phyloP scores from a whole-genome alignment of 1,139 yeast species.

The Saccharomyces hybrid region DNA sequence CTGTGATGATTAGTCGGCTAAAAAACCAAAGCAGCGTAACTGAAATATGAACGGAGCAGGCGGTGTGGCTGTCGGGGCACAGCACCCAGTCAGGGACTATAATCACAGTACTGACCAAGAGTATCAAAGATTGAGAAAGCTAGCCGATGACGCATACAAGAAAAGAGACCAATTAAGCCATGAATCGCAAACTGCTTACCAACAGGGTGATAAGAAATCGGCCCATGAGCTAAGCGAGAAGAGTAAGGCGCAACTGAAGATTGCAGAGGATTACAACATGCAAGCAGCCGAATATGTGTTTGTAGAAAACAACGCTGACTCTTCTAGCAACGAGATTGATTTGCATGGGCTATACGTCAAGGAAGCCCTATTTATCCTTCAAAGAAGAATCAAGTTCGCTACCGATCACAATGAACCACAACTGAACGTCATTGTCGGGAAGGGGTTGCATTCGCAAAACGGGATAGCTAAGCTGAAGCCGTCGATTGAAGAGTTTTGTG shows the following conservation, averaged over 20 bases:
- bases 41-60: not conserved
- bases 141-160: slow-evolving; percentile 62
- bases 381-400: slow-evolving; percentile 61
- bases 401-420: slow-evolving; percentile 51
- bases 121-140: slow-evolving; percentile 55
- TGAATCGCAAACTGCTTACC: slow-evolving; percentile 71
- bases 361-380: slow-evolving; percentile 76
- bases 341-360: slow-evolving; percentile 85
- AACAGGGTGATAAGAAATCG: slow-evolving; percentile 58
- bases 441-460: slow-evolving; percentile 75
- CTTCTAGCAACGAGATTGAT: slow-evolving; percentile 79
- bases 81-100: slow-evolving; percentile 43
- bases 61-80: slow-evolving; percentile 12
- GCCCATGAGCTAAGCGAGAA: slow-evolving; percentile 70
- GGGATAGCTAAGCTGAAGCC: slow-evolving; percentile 88
- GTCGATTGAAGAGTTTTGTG: slow-evolving; percentile 73
- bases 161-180: slow-evolving; percentile 50
- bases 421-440: slow-evolving; percentile 79
- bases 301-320: slow-evolving; percentile 79
- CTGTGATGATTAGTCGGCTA: slow-evolving; percentile 6
- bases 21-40: slow-evolving; percentile 3
- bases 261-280: slow-evolving; percentile 55
- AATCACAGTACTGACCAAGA: slow-evolving; percentile 65
- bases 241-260: slow-evolving; percentile 49
- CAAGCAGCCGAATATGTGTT: slow-evolving; percentile 91